Evolutionary conservation across 495 filamentous ascomycete genomes (phyloP).

Genomic region (Penicillium fimorum): DNA sequence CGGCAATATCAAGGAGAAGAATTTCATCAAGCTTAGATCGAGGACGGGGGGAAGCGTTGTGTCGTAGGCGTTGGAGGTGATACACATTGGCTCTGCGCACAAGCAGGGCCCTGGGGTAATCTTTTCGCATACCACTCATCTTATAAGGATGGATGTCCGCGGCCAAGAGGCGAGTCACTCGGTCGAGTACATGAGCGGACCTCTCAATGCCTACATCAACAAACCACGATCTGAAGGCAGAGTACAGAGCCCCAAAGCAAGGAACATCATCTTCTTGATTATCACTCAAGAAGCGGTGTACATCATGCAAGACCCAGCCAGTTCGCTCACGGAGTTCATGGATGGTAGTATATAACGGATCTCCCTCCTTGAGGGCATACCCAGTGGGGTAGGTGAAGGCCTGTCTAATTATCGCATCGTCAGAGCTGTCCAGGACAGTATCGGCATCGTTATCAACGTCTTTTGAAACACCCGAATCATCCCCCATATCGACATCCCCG

Average conservation of each 20-base stretch:
- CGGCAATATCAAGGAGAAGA: slow-evolving; percentile 81
- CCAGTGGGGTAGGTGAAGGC: slow-evolving; percentile 83
- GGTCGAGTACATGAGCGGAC: slow-evolving; percentile 88
- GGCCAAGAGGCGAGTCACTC: slow-evolving; percentile 74
- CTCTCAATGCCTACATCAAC: slow-evolving; percentile 95
- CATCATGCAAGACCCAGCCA: slow-evolving; percentile 75
- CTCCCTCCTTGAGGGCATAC: slow-evolving; percentile 68
- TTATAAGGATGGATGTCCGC: slow-evolving; percentile 91
- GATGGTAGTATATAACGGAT: slow-evolving; percentile 65
- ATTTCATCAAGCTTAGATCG: slow-evolving; percentile 81
- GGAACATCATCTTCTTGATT: slow-evolving; percentile 94
- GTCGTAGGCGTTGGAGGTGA: slow-evolving; percentile 86
- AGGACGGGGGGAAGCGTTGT: slow-evolving; percentile 83
- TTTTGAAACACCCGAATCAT: slow-evolving; percentile 32
- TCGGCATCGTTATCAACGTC: slow-evolving; percentile 61
- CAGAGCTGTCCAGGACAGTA: slow-evolving; percentile 61
- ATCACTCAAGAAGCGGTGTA: slow-evolving; percentile 77
- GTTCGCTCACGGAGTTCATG: slow-evolving; percentile 76
- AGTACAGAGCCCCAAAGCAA: slow-evolving; percentile 90
- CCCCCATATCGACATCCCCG: slow-evolving; percentile 45
- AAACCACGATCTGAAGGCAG: slow-evolving; percentile 93
- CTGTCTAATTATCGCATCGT: slow-evolving; percentile 79
- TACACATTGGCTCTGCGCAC: slow-evolving; percentile 90
- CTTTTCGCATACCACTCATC: slow-evolving; percentile 85
- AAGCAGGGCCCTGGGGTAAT: slow-evolving; percentile 86